Base-by-base conservation (phyloP, 2,329 filamentous ascomycete genomes). In the Lachnellula occidentalis region DNA sequence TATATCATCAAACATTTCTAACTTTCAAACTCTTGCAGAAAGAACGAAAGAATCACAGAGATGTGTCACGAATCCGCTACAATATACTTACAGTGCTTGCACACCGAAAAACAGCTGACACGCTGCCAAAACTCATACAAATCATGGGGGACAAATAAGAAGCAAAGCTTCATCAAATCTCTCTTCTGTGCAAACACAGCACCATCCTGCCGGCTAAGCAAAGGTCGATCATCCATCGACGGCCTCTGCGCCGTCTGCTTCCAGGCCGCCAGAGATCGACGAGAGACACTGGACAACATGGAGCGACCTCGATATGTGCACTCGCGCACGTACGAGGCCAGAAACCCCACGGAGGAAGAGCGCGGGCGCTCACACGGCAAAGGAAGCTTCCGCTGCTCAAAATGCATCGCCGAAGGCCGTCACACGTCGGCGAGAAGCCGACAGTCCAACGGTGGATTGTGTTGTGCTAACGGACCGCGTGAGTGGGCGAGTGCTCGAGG, bases 401-500 rank as follows among this genome's bases (percentile, higher is more conserved):
- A 24, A 5, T 63, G 61, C 45, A 36, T 41, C 1, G 11, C 2
- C 1, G 57, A 61, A 37, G 15, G 39, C 6, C 39, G 53, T 5
- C 3, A n/a, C 4, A 12, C 41, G 1, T 31, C 41, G 14, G 27
- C 46, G 9, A 43, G 24, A 11, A 46, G 36, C 1, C 43, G 56
- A 50, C 45, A 21, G 1, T 48, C n/a, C 5, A 58, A 61, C 39
- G 47, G 37, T 2, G 59, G 61, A 41, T 42, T 59, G 7, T 62
- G 61, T 36, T 61, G 60, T 45, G 51, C 56, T 5, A 51, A 55
- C 21, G 57, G 58, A 11, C 6, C 46, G 8, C 51, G 47, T 3
- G 56, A 58, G 39, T 58, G 48, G 46, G 34, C 34, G 46, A 50
- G 34, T 50, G 34, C 17, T 12, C 24, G 7, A 43, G 24, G 34